A percentile compares a stretch with the other conserved stretches of the same genome.
Conservation (phyloP, 345 rosid genomes). For the Alliaria petiolata region DNA sequence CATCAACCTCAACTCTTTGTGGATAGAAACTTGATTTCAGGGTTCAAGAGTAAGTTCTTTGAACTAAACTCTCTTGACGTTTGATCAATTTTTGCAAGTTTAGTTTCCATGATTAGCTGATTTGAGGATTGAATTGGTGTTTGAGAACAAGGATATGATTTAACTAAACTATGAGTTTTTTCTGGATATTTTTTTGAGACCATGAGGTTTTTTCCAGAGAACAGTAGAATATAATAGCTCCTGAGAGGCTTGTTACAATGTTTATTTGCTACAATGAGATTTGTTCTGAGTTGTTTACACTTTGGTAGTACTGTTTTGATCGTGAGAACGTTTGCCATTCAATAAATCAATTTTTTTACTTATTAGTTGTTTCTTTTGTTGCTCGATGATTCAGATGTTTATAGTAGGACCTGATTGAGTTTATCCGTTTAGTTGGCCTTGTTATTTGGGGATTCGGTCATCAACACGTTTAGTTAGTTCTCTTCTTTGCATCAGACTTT, state of each 20-base stretch:
- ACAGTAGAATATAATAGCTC: no score
- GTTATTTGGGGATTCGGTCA: neutral
- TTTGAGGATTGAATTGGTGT: no score
- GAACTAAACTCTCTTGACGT: neutral
- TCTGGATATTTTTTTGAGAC: no score
- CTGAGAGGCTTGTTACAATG: no score
- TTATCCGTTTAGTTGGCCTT: neutral
- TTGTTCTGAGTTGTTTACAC: neutral
- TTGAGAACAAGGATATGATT: no score
- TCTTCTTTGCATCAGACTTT: neutral
- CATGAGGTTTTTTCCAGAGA: no score
- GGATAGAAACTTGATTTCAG: constrained; percentile 42
- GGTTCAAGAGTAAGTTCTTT: constrained; percentile 46
- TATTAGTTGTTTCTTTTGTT: neutral
- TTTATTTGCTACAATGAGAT: no score
- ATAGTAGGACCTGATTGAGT: neutral
- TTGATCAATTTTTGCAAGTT: neutral
- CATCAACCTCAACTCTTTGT: constrained; percentile 34
- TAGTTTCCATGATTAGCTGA: no score
- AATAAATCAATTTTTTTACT: neutral
- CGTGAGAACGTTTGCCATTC: neutral
- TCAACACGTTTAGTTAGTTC: neutral
- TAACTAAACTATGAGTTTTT: no score
- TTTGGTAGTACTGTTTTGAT: no score
- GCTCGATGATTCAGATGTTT: no score